These are phyloP conservation scores for Posidonia oceanica DNA, from an alignment of 116 monocot species.

Conservation along the genomic window DNA sequence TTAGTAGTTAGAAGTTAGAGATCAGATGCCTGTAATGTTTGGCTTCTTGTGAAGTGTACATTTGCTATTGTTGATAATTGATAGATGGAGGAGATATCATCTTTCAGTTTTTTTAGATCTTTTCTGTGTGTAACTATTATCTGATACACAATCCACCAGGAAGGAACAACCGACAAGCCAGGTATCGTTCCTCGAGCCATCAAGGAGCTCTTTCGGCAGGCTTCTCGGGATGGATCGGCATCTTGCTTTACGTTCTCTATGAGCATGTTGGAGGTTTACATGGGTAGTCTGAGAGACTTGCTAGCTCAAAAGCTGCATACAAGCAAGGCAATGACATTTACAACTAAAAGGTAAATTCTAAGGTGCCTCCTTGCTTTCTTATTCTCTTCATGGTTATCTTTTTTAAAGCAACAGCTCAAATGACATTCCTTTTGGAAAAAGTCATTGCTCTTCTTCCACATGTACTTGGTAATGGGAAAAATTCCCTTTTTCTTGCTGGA, in stretches of 20 bases:
- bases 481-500: no score
- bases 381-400: no score
- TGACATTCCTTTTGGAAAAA: no score
- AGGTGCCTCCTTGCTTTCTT: not conserved
- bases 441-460: no score
- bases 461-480: no score
- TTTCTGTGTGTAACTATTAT: not conserved
- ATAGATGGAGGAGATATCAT: no score
- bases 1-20: constrained; percentile 2
- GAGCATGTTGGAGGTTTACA: constrained; percentile 82
- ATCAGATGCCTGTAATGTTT: no score
- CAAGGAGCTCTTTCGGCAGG: constrained; percentile 47
- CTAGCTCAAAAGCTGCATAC: constrained; percentile 25
- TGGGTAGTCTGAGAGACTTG: constrained; percentile 64
- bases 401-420: no score
- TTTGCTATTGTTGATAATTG: no score
- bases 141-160: constrained; percentile 23
- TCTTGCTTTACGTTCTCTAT: constrained; percentile 40
- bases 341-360: constrained; percentile 7
- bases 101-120: not conserved
- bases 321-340: constrained; percentile 3
- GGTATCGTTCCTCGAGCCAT: constrained; percentile 70
- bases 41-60: no score
- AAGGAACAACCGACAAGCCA: constrained; percentile 35
- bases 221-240: constrained; percentile 18